Base-by-base conservation (phyloP, 805 yeast species). In the Kuraishia capsulata region DNA sequence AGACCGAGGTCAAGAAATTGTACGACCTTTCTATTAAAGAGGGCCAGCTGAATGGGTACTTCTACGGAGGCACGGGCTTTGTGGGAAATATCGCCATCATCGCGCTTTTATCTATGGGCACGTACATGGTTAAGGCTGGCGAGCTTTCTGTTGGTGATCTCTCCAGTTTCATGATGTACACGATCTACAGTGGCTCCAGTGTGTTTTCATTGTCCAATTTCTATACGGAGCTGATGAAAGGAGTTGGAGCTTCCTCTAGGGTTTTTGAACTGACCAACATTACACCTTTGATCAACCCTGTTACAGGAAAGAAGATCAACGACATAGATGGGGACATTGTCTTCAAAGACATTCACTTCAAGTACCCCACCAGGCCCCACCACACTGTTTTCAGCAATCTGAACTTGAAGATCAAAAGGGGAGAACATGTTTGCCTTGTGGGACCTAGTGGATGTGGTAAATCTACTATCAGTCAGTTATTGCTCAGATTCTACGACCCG, bases 361-460 rank as follows among this genome's bases (percentile, higher is more conserved):
- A 71, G 21, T 90, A 90, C 56, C 97, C 97, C 25, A 85, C 95
- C 1, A 73, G 97, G 44, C 78, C 78, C 14, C 77, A 83, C 40
- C 75, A 79, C 33, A 58, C 59, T 16, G 81, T 90, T 19, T 87
- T 90, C 59, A 49, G 64, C 2, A 62, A 71, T 18, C 59, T 89
- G 39, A 66, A 74, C 45, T 65, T 90, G 40, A 66, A 61, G 2
- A 78, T 90, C 33, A 56, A 65, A 13, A 77, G 83, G 25, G 97
- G 97, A 11, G 89, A 86, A 48, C 90, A 90, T 50, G 78, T 89
- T 13, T 89, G 97, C 54, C 73, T 90, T 42, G 97, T 89, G 14
- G 97, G 97, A 2, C 96, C 96, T n/a, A 81, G 94, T 25, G 97
- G 97, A 2, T 84, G 95, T 43, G 97, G 97, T 20, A 90, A 90